Conservation (phyloP, 805 yeast genomes). For the Kodamaea fukazawae region DNA sequence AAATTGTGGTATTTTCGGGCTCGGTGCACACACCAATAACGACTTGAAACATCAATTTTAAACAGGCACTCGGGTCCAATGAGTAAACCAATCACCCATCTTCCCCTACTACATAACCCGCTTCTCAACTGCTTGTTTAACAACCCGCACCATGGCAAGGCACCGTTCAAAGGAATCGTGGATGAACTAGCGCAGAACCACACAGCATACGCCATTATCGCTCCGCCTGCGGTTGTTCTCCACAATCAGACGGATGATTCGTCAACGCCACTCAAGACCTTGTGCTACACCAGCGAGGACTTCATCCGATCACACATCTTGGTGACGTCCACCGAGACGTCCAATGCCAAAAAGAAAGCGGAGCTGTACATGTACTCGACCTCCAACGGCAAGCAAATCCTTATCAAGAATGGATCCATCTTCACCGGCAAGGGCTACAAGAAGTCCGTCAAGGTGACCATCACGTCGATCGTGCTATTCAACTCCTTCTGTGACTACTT, state of each 20-base stretch:
- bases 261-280: slow-evolving; percentile 40
- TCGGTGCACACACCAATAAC: too few relatives aligned
- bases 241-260: slow-evolving; percentile 27
- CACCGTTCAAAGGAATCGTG: slow-evolving; percentile 49
- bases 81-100: slow-evolving; percentile 24
- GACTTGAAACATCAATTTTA: too few relatives aligned
- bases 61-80: too few relatives aligned
- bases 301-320: slow-evolving; percentile 65
- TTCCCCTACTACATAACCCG: slow-evolving; percentile 61
- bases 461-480: slow-evolving; percentile 47
- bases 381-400: slow-evolving; percentile 52
- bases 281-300: slow-evolving; percentile 53
- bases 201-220: slow-evolving; percentile 55
- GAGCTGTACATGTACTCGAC: slow-evolving; percentile 50
- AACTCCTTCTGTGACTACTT: slow-evolving; percentile 58
- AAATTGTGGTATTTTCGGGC: too few relatives aligned
- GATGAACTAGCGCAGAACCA: slow-evolving; percentile 42
- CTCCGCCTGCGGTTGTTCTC: slow-evolving; percentile 57
- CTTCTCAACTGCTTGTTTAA: slow-evolving; percentile 64
- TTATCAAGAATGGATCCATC: slow-evolving; percentile 53
- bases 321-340: slow-evolving; percentile 25
- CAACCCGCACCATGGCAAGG: slow-evolving; percentile 45
- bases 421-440: slow-evolving; percentile 60
- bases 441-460: slow-evolving; percentile 40
- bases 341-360: slow-evolving; percentile 36